Evolutionary conservation across 2,329 filamentous ascomycete genomes (phyloP), one percentile per base, ranked within the genome.

Genomic region (Penicillium brevicompactum): DNA sequence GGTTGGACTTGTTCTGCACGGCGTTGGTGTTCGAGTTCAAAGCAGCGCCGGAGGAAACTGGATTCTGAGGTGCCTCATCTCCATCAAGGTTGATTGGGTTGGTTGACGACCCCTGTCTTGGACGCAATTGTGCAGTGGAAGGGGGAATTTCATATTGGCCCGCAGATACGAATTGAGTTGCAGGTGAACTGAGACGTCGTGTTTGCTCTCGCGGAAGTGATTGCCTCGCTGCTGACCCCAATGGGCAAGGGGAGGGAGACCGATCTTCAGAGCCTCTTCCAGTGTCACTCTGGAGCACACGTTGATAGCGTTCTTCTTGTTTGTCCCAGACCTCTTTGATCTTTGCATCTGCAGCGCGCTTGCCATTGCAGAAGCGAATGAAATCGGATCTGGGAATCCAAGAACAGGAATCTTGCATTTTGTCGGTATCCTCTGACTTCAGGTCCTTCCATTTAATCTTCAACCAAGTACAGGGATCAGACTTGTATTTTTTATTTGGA

Each of bases 401-500:
- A 22, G 41, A 43, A 43, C 22, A 43, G 24, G 18, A 43, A 43
- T 43, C 7, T 43, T 9, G 41, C 22, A 24, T 21, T 22, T 43
- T 43, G 18, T 43, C 8, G 5, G 22, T 24, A 45, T 45, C 42
- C 31, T 45, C 22, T 45, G 42, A 14, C 22, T 13, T 31, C 22
- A 45, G n/a, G 42, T 45, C 24, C 42, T 45, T 45, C 42, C 42
- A 45, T 45, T 45, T 45, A 5, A 45, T 45, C 42, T 45, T 45
- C 42, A 45, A 16, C 42, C 42, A n/a, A n/a, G n/a, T n/a, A n/a
- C n/a, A n/a, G n/a, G n/a, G n/a, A n/a, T n/a, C n/a, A n/a, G n/a
- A n/a, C n/a, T n/a, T n/a, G n/a, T n/a, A n/a, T n/a, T n/a, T n/a
- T n/a, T n/a, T n/a, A n/a, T n/a, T n/a, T n/a, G n/a, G n/a, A n/a